Base-by-base conservation (phyloP, 2,329 filamentous ascomycete genomes). In the Nemania abortiva region DNA sequence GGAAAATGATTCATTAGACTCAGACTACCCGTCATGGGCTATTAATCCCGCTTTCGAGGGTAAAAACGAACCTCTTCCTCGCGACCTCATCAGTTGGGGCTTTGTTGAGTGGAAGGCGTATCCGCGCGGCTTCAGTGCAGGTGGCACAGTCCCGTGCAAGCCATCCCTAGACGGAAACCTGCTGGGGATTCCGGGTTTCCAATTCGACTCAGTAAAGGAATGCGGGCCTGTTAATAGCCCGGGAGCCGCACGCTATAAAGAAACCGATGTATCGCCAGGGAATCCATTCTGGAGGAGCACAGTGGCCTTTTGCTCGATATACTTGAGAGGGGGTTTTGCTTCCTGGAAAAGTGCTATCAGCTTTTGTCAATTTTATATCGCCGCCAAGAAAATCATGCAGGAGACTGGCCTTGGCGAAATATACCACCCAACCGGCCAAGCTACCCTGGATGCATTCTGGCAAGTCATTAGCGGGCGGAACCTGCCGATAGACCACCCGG, bases 311-410 rank as follows among this genome's bases (percentile, higher is more conserved):
- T 45, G 34, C 22, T 42, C 55, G 34, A 58, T 57, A 24, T 54
- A 55, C 53, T 20, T 67, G 20, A 42, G 20, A 53, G 53, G 52
- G n/a, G 66, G 59, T 10, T 10, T 62, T 29, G 1, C 49, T n/a
- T 62, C 62, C 27, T 68, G 61, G 55, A 20, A 49, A 9, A 47
- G 53, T 29, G 58, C 47, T 24, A 15, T 58, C 31, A 63, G 59
- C 20, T 68, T 70, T 58, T 64, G 64, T 47, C 66, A 63, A 34
- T 56, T 69, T 27, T 69, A 71, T 24, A 37, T 69, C n/a, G 39
- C 34, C 24, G 52, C 66, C 10, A 61, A 59, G 57, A 55, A 55
- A 27, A 54, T 65, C n/a, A 29, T 61, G 49, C 37, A 70, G 53
- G 54, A 65, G 6, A 34, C 64, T 47, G 34, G 56, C 9, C 37